Percentiles rank a stretch among this genome's conserved stretches.
Conservation (phyloP, 768 basidiomycete species). For the Boletus speciosus region DNA sequence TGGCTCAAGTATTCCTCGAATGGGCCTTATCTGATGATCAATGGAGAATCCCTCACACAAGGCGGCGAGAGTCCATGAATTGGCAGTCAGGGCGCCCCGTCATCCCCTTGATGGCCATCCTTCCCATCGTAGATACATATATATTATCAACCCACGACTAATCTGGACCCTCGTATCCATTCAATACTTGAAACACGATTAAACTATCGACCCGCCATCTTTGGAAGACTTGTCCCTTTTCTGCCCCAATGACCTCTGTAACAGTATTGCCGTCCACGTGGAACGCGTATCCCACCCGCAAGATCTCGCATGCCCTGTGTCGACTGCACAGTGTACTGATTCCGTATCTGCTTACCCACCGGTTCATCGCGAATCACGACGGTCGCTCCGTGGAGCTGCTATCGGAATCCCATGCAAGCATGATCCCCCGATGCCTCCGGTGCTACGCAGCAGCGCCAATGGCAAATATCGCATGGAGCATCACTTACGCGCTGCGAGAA, state of each 20-base stretch:
- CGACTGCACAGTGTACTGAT: background rate
- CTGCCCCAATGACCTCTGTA: background rate
- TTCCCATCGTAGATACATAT: conserved; percentile 7
- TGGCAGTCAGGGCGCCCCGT: background rate
- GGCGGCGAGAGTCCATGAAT: background rate
- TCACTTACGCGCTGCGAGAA: background rate
- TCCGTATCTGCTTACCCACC: background rate
- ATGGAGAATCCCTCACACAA: background rate
- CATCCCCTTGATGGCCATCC: background rate
- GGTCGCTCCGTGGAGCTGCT: conserved; percentile 10
- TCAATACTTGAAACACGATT: background rate
- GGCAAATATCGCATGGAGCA: conserved; percentile 7
- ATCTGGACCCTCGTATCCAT: background rate
- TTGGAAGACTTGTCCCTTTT: conserved; percentile 6
- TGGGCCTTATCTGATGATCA: conserved; percentile 14
- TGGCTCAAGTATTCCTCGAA: background rate
- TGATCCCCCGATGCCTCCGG: background rate
- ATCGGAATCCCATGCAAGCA: background rate
- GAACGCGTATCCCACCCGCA: background rate
- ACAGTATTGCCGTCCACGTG: background rate
- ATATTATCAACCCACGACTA: background rate
- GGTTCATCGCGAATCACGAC: conserved; percentile 13
- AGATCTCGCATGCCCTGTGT: background rate
- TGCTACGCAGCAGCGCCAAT: conserved; percentile 2
- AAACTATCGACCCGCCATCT: background rate